phyloP scores from a whole-genome alignment of 768 basidiomycete genomes.

The Mrakia blollopis region DNA sequence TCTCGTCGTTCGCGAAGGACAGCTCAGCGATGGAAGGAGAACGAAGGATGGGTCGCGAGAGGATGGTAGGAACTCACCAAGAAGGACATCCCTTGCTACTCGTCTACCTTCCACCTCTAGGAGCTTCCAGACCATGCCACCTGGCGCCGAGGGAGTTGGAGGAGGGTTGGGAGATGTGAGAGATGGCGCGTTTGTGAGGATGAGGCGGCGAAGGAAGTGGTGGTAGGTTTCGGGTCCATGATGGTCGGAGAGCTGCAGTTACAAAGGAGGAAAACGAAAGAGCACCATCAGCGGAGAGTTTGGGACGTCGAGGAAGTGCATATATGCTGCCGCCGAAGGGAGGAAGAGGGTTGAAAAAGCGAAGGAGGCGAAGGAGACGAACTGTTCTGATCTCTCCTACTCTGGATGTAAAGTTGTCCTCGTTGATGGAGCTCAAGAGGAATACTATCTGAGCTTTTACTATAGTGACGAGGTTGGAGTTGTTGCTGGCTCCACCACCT shows the following conservation, averaged over 20 bases:
- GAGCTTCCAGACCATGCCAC: constrained; percentile 43
- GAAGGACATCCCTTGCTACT: constrained; percentile 42
- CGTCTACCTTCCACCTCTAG: constrained; percentile 42
- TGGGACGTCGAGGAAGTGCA: no score
- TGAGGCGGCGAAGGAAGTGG: constrained; percentile 94
- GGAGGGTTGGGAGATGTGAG: constrained; percentile 52
- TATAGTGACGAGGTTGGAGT: constrained; percentile 35
- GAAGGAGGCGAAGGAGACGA: constrained; percentile 34
- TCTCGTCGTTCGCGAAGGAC: no score
- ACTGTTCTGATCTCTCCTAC: constrained; percentile 92
- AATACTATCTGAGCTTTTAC: constrained; percentile 84
- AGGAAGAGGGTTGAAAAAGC: constrained; percentile 9
- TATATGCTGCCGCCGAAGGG: constrained; percentile 28
- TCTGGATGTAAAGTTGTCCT: constrained; percentile 94
- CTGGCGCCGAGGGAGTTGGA: constrained; percentile 53
- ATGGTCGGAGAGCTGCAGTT: constrained; percentile 79
- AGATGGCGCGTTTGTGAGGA: constrained; percentile 63
- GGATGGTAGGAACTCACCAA: constrained; percentile 40
- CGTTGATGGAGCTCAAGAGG: constrained; percentile 87
- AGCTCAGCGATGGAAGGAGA: constrained; percentile 36
- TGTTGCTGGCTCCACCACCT: not conserved
- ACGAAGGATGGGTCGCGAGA: constrained; percentile 35
- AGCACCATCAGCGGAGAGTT: not conserved
- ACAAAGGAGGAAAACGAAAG: not conserved
- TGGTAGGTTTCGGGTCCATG: constrained; percentile 96